These are phyloP conservation scores for Hypoxylon sp. DNA, from an alignment of 2,329 filamentous ascomycete species.

Conservation along the genomic window DNA sequence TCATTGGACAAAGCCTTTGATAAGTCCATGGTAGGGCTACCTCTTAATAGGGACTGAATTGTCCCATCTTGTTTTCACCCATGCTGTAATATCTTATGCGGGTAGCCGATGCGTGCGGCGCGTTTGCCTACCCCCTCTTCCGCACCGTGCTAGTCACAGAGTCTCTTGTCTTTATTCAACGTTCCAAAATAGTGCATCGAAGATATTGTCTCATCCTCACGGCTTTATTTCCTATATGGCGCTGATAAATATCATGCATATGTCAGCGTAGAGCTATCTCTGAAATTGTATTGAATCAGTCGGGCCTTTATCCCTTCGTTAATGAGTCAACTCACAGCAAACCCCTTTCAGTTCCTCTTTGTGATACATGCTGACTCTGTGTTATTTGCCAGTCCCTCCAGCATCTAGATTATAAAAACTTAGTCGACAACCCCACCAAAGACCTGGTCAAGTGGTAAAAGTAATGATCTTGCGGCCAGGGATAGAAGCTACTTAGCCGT, in stretches of 20 bases:
- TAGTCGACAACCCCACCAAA: no score
- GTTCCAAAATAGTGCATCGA: not conserved
- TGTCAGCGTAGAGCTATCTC: not conserved
- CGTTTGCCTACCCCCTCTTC: conserved; percentile 13
- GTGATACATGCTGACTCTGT: no score
- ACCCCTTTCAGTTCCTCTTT: no score
- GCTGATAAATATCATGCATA: not conserved
- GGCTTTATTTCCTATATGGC: not conserved
- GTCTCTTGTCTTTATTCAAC: conserved; percentile 3
- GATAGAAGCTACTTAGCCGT: not conserved
- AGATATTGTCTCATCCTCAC: not conserved
- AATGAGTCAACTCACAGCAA: no score
- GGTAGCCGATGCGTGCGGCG: conserved; percentile 10
- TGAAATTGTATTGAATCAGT: not conserved
- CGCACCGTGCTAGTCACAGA: not conserved
- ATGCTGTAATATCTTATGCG: conserved; percentile 15
- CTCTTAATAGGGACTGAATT: no score
- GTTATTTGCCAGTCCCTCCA: no score
- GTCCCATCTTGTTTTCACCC: conserved; percentile 9
- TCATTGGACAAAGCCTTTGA: no score
- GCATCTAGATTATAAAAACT: no score
- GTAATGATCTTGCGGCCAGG: not conserved
- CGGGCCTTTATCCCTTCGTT: no score
- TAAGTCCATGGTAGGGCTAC: no score
- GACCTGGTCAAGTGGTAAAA: not conserved